Base-by-base conservation (phyloP, 208 protist genomes). In the Angomonas ambiguus region DNA sequence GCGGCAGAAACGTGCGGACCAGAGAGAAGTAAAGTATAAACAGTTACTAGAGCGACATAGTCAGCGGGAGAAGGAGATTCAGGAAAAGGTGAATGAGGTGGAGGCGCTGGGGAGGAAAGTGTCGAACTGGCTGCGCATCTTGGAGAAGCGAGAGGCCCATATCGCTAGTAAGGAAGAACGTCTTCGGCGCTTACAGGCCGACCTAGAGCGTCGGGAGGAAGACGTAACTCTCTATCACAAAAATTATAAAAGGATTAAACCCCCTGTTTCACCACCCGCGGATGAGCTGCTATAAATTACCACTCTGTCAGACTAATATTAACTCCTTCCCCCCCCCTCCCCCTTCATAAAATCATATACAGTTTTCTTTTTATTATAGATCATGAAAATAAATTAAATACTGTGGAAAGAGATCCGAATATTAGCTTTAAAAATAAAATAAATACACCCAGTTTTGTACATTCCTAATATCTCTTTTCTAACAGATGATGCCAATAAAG, bases 91-190 rank as follows among this genome's bases (percentile, higher is more conserved):
- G 27, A 62, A 53, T 22, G 83, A 83, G 62, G 84, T 94, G 62
- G 88, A 94, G 65, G 62, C 71, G 65, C 77, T 94, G 24, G 75
- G 76, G 48, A 80, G 80, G 61, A 73, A 69, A 53, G 85, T 92
- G 33, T 69, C 81, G 5, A 79, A 64, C 71, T 92, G 86, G 84
- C 65, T 95, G 51, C 72, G 73, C 16, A 91, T 88, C 34, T 65
- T 95, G 0, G 80, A 95, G 62, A 82, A 83, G 61, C 79, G 89
- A 20, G 79, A 95, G 51, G 71, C 63, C 16, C 65, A 69, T 18
- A 56, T 91, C 42, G 51, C 67, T 6, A 41, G 53, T 20, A 91
- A 93, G 76, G 85, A 95, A 70, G 67, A 77, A 62, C 71, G 80
- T 20, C 72, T 95, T 68, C 70, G 70, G 42, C 74, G 70, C 18